Percentiles rank a stretch among this genome's conserved stretches.
Evolutionary conservation across 441 rosid genomes (phyloP).

Genomic region (Erysimum pusillum): DNA sequence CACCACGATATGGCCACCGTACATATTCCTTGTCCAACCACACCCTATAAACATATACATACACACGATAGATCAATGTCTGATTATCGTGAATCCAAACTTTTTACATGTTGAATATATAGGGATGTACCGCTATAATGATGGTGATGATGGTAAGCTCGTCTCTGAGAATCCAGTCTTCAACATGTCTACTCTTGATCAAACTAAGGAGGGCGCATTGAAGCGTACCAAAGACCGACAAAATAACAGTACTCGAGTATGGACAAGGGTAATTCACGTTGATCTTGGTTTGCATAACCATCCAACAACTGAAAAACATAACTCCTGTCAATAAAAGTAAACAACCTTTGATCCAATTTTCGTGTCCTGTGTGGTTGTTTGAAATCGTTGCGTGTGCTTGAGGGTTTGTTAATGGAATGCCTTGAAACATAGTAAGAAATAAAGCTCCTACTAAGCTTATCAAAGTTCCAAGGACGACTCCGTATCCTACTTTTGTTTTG

Average conservation of each 20-base stretch:
- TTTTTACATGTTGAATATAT: neutral
- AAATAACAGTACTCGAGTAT: constrained; percentile 67
- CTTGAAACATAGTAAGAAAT: constrained; percentile 60
- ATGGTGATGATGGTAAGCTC: constrained; percentile 53
- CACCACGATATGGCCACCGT: constrained; percentile 43
- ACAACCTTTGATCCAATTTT: constrained; percentile 59
- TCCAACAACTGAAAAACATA: constrained; percentile 61
- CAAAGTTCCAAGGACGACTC: constrained; percentile 57
- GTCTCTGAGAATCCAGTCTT: constrained; percentile 60
- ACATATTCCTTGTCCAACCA: constrained; percentile 51
- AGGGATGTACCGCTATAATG: constrained; percentile 50
- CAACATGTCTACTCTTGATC: constrained; percentile 45
- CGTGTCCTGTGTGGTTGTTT: constrained; percentile 43
- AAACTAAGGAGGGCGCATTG: constrained; percentile 60
- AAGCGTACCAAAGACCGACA: constrained; percentile 65
- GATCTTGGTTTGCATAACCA: constrained; percentile 64
- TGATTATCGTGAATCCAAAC: neutral
- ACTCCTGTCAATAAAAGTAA: constrained; percentile 47
- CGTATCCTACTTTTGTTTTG: constrained; percentile 52
- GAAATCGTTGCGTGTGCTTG: constrained; percentile 1
- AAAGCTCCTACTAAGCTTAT: constrained; percentile 60
- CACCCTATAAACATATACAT: constrained; percentile 51
- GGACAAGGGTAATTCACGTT: constrained; percentile 62
- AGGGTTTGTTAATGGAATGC: constrained; percentile 48
- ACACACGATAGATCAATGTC: neutral